phyloP scores from a whole-genome alignment of 2,329 filamentous ascomycete species.

The Stagonosporopsis cucurbitacearum region DNA sequence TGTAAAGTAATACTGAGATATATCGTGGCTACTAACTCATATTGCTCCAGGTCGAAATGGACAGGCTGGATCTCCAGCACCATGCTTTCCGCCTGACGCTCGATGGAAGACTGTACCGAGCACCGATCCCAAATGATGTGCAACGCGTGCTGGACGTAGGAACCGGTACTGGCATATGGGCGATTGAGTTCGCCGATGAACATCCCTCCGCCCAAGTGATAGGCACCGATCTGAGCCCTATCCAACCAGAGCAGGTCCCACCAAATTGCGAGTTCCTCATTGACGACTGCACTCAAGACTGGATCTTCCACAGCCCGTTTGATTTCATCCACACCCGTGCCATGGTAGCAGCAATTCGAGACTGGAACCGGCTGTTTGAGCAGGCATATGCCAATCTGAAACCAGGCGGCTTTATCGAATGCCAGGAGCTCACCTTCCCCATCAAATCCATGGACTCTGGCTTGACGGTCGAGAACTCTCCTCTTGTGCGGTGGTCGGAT shows the following conservation, averaged over 20 bases:
- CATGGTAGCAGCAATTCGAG: constrained; percentile 60
- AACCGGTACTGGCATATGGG: constrained; percentile 45
- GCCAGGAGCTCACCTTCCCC: constrained; percentile 52
- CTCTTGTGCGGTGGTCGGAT: constrained; percentile 36
- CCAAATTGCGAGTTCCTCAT: constrained; percentile 46
- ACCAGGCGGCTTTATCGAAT: constrained; percentile 60
- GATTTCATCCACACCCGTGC: constrained; percentile 64
- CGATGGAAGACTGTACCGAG: constrained; percentile 38
- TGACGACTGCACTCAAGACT: constrained; percentile 55
- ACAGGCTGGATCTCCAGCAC: constrained; percentile 43
- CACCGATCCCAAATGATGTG: constrained; percentile 35
- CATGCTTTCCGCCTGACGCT: constrained; percentile 44
- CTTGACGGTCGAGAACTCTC: constrained; percentile 30
- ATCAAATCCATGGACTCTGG: constrained; percentile 31
- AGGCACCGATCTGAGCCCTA: constrained; percentile 45
- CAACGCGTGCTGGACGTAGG: constrained; percentile 44
- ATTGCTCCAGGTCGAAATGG: constrained; percentile 32
- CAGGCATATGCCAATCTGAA: constrained; percentile 50
- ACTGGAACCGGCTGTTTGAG: constrained; percentile 60
- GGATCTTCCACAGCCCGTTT: constrained; percentile 61
- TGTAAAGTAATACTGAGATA: constrained; percentile 20
- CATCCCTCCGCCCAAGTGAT: constrained; percentile 43
- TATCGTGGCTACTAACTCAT: constrained; percentile 1
- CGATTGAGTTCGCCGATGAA: constrained; percentile 41
- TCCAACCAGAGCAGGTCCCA: constrained; percentile 40